Conservation (phyloP, 1,284 basidiomycete genomes). For the Rhodotorula sp. region DNA sequence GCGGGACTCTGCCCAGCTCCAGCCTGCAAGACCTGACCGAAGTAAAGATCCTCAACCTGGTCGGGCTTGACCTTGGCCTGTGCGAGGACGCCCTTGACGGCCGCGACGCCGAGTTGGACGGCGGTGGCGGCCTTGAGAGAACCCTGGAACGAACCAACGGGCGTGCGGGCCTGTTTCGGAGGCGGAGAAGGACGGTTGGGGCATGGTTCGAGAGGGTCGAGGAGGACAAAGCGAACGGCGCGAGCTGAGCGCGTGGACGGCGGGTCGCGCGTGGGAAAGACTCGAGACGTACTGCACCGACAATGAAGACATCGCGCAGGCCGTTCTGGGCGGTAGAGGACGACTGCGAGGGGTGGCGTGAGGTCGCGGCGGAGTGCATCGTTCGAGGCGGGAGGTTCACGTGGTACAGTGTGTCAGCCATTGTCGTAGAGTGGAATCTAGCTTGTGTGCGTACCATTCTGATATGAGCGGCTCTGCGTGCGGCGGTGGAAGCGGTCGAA, state of each 20-base stretch:
- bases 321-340: constrained; percentile 24
- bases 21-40: constrained; percentile 69
- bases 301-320: constrained; percentile 76
- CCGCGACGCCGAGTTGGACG: constrained; percentile 78
- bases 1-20: constrained; percentile 53
- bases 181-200: not conserved
- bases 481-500: constrained; percentile 13
- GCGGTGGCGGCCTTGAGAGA: constrained; percentile 83
- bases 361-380: not conserved
- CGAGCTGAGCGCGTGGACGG: not conserved
- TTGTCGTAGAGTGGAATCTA: no score
- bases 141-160: constrained; percentile 83
- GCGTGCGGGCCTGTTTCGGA: constrained; percentile 68
- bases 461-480: constrained; percentile 34
- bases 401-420: not conserved
- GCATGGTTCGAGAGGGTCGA: no score
- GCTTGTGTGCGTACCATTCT: constrained; percentile 23
- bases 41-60: constrained; percentile 88
- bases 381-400: not conserved
- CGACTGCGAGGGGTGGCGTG: constrained; percentile 7
- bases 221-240: not conserved
- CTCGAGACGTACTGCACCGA: constrained; percentile 62
- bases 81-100: constrained; percentile 85
- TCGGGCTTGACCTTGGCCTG: constrained; percentile 76
- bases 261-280: not conserved